A percentile compares a stretch with the other conserved stretches of the same genome.
Conservation (phyloP, 1,139 yeast species). For the Scheffersomyces cryptocercus region DNA sequence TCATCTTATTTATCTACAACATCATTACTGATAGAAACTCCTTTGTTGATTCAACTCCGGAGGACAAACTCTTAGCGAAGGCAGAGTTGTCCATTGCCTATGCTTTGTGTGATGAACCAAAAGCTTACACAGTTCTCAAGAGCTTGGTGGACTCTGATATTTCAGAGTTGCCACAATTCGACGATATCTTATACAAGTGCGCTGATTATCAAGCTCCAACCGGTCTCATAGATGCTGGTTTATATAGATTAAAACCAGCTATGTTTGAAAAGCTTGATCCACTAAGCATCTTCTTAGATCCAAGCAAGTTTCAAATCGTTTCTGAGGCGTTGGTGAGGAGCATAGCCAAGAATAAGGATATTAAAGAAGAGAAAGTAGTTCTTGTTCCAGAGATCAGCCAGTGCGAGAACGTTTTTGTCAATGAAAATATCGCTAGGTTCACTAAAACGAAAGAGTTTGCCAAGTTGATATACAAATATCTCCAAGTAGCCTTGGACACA, state of each 20-base stretch:
- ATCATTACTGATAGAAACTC: constrained; percentile 55
- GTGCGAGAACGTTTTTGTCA: constrained; percentile 38
- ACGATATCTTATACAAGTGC: constrained; percentile 35
- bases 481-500: constrained; percentile 51
- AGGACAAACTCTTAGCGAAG: constrained; percentile 21
- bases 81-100: constrained; percentile 46
- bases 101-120: constrained; percentile 52
- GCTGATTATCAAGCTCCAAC: constrained; percentile 47
- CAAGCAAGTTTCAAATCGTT: constrained; percentile 35
- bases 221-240: constrained; percentile 41
- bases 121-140: constrained; percentile 52
- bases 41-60: constrained; percentile 33
- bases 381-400: constrained; percentile 30
- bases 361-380: constrained; percentile 44
- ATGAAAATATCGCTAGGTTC: constrained; percentile 46
- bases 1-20: constrained; percentile 57
- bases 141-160: constrained; percentile 37
- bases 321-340: constrained; percentile 32
- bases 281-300: constrained; percentile 35
- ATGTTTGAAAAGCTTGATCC: constrained; percentile 38
- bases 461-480: constrained; percentile 55
- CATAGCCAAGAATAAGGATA: constrained; percentile 27
- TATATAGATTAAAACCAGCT: constrained; percentile 47
- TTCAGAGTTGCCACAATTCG: constrained; percentile 35
- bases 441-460: constrained; percentile 55